phyloP scores from a whole-genome alignment of 176 grass and related monocot genomes.

The Carex littledalei region DNA sequence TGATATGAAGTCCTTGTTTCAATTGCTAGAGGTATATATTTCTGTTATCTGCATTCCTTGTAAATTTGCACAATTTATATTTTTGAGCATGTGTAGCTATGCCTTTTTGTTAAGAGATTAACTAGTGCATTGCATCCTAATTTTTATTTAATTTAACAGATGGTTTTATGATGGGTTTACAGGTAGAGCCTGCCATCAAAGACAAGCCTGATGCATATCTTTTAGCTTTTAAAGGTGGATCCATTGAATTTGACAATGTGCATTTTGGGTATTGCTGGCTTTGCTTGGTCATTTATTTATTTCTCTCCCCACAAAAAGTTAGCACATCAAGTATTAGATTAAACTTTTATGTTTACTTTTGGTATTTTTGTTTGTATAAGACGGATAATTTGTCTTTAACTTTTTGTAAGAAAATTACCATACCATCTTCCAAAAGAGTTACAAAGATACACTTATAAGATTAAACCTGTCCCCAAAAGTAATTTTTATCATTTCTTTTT shows the following conservation, averaged over 20 bases:
- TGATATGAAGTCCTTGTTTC: constrained; percentile 99
- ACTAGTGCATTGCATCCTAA: constrained; percentile 31
- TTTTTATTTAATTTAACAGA: constrained; percentile 19
- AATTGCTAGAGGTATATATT: constrained; percentile 75
- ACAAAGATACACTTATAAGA: not conserved
- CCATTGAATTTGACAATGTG: constrained; percentile 80
- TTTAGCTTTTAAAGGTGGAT: constrained; percentile 75
- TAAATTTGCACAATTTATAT: not conserved
- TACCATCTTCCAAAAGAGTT: not conserved
- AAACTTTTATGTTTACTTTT: not conserved
- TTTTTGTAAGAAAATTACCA: not conserved
- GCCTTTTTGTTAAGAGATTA: not conserved
- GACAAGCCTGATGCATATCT: constrained; percentile 63
- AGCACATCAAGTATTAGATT: not conserved
- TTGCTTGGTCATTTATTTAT: constrained; percentile 13
- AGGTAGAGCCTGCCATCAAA: constrained; percentile 87
- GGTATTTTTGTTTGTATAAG: not conserved
- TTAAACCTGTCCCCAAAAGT: not conserved
- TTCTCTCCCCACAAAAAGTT: not conserved
- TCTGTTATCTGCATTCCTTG: not conserved
- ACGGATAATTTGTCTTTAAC: not conserved
- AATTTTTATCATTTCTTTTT: not conserved
- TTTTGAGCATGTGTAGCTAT: not conserved
- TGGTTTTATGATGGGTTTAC: constrained; percentile 31
- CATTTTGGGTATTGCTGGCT: constrained; percentile 77